These are phyloP conservation scores for Alopecurus myosuroides DNA, from an alignment of 176 grass and related monocot species.

Conservation along the genomic window DNA sequence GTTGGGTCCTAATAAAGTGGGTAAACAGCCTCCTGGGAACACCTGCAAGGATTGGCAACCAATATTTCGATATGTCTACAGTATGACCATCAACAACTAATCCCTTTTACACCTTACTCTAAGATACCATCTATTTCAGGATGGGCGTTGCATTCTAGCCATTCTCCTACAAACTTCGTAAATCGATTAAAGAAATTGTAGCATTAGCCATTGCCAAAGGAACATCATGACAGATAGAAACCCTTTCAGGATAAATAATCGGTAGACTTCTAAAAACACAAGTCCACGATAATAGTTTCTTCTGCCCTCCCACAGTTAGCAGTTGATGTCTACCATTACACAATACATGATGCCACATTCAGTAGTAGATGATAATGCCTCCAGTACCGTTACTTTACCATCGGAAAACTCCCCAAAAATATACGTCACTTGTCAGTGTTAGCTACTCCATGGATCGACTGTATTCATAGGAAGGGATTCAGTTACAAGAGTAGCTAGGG, in stretches of 20 bases:
- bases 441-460: no score
- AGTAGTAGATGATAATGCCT: conserved; percentile 58
- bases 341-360: no score
- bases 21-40: no score
- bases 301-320: conserved; percentile 59
- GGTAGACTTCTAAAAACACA: conserved; percentile 33
- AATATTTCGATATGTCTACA: conserved; percentile 65
- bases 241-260: no score
- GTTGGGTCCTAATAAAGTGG: no score
- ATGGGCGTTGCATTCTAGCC: conserved; percentile 26
- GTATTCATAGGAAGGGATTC: no score
- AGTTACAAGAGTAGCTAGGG: no score
- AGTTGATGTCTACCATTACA: no score
- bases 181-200: conserved; percentile 58
- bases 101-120: conserved; percentile 43
- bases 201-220: no score
- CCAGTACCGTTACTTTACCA: conserved; percentile 62
- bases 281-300: conserved; percentile 48
- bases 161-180: conserved; percentile 74
- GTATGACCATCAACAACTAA: conserved; percentile 68
- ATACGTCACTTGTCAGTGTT: background rate
- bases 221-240: no score
- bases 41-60: conserved; percentile 48
- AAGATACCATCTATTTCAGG: no score
- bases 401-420: conserved; percentile 29